Base-by-base conservation (phyloP, 1,284 basidiomycete genomes). In the Leccinum fallax region DNA sequence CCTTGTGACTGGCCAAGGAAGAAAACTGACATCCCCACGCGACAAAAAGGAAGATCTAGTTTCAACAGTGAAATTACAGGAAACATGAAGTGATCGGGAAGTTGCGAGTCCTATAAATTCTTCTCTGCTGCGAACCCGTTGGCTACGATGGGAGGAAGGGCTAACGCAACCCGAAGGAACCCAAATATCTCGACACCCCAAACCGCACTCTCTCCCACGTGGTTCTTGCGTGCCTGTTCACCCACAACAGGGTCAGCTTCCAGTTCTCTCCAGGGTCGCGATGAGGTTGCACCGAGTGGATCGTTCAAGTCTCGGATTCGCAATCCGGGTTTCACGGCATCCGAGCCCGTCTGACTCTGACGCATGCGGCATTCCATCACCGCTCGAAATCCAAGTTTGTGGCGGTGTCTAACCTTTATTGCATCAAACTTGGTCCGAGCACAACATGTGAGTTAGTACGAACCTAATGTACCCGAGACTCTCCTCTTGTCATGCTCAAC, bases 181-280 rank as follows among this genome's bases (percentile, higher is more conserved):
- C 61, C 60, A 56, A 62, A 24, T 55, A 57, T 59, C 65, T 69
- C 69, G 57, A 73, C 65, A 71, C 57, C 65, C 62, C 49, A 55
- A 34, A 58, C 32, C 52, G 55, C 58, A 66, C 28, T 30, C 59
- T 58, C 65, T 71, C 72, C 53, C 74, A 64, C 73, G 67, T 74
- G 67, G 66, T 66, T 59, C 61, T 62, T 49, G 48, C 48, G 28
- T 57, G 36, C 53, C 60, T 72, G 53, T 58, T 54, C 70, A 64
- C 64, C 54, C 57, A 48, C 69, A 51, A 53, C 51, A 53, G 51
- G 51, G 51, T 53, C 51, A 53, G 28, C 51, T 53, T 30, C 51
- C 51, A n/a, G 51, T 53, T 53, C 51, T 53, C 51, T 4, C 48
- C 56, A 56, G 63, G 60, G 51, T 64, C 60, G 57, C 40, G 58